Percentiles rank a stretch among this genome's conserved stretches.
phyloP scores from a whole-genome alignment of 345 rosid genomes.

The Erodium maritimum region DNA sequence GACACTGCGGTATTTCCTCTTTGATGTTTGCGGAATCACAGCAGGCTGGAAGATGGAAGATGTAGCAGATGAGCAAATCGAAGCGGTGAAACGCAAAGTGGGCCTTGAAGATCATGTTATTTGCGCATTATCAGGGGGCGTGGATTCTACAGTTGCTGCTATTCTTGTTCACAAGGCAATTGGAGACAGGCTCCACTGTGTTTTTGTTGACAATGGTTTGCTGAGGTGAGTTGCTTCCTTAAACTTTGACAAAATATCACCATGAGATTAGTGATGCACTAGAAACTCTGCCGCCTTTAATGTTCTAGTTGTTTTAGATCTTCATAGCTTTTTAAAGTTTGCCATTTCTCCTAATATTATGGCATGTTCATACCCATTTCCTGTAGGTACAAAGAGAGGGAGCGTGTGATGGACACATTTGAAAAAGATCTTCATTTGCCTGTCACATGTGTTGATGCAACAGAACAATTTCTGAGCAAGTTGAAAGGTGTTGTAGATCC shows the following conservation, averaged over 20 bases:
- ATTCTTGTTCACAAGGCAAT: slow-evolving; percentile 94
- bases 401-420: slow-evolving; percentile 89
- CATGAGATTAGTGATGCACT: too few relatives aligned
- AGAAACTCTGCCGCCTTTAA: too few relatives aligned
- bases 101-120: slow-evolving; percentile 79
- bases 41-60: slow-evolving; percentile 92
- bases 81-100: slow-evolving; percentile 48
- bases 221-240: slow-evolving; percentile 81
- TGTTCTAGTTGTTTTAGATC: too few relatives aligned
- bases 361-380: too few relatives aligned
- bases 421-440: slow-evolving; percentile 78
- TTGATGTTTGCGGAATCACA: slow-evolving; percentile 56
- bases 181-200: slow-evolving; percentile 89
- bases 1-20: slow-evolving; percentile 59
- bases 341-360: too few relatives aligned
- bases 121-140: slow-evolving; percentile 94
- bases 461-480: slow-evolving; percentile 59
- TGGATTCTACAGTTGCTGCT: slow-evolving; percentile 97
- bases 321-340: too few relatives aligned
- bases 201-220: slow-evolving; percentile 90
- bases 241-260: too few relatives aligned
- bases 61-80: slow-evolving; percentile 81
- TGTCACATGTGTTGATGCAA: slow-evolving; percentile 80
- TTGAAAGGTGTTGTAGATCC: slow-evolving; percentile 90
- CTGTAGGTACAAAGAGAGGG: slow-evolving; percentile 76